Evolutionary conservation across 2,329 filamentous ascomycete species (phyloP).

Genomic region (Epichloe amarillans): DNA sequence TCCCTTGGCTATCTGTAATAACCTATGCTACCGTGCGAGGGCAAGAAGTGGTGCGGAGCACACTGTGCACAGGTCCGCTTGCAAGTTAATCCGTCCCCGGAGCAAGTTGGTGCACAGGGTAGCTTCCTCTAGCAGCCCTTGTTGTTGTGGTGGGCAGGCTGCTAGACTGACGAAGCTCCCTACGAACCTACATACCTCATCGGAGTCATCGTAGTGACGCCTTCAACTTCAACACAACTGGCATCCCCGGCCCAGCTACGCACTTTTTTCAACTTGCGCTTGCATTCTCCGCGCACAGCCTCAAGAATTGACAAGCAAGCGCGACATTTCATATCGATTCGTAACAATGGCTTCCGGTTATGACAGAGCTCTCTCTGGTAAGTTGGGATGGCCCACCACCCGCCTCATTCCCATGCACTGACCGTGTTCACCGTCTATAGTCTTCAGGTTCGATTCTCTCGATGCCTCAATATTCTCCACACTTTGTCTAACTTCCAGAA

Average conservation of each 20-base stretch:
- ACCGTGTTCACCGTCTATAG: constrained; percentile 39
- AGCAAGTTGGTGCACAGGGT: background rate
- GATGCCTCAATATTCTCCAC: background rate
- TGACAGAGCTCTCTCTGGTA: constrained; percentile 97
- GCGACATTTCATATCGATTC: background rate
- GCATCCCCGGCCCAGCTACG: background rate
- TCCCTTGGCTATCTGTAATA: no score
- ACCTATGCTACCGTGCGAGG: no score
- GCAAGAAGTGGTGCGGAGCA: background rate
- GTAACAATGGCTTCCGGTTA: constrained; percentile 76
- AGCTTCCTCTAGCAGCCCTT: background rate
- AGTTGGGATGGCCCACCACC: constrained; percentile 21
- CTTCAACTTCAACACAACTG: constrained; percentile 4
- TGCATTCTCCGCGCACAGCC: background rate
- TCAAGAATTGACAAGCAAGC: background rate
- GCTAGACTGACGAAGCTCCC: constrained; percentile 27
- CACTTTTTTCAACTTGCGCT: background rate
- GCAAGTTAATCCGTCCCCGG: constrained; percentile 1
- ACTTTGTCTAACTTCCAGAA: constrained; percentile 29
- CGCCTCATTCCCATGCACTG: background rate
- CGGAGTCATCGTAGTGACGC: background rate
- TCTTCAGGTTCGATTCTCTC: constrained; percentile 55
- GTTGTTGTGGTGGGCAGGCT: constrained; percentile 17
- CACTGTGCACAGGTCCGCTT: background rate
- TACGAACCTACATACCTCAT: background rate